These are phyloP conservation scores for Biscogniauxia mediterranea DNA, from an alignment of 2,329 filamentous ascomycete genomes.

Conservation along the genomic window DNA sequence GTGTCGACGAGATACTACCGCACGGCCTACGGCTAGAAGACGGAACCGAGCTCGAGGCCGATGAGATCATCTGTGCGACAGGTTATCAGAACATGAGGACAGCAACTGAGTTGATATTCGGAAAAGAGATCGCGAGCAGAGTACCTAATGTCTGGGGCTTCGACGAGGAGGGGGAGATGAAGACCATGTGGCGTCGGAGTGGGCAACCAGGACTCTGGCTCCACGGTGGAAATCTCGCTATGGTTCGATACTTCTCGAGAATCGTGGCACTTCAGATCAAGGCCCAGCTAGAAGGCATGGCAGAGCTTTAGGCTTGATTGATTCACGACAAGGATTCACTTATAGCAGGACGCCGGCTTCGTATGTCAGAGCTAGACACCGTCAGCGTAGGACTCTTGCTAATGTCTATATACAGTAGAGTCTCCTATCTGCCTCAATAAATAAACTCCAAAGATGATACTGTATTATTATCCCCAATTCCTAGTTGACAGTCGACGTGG, in stretches of 20 bases:
- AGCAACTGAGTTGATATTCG: conserved; percentile 59
- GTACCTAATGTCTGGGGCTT: conserved; percentile 62
- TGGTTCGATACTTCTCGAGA: conserved; percentile 61
- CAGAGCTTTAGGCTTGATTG: background rate
- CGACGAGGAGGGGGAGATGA: conserved; percentile 54
- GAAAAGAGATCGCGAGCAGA: conserved; percentile 57
- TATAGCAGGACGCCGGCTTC: background rate
- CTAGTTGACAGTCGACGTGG: background rate
- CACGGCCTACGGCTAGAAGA: conserved; percentile 45
- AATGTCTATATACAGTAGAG: background rate
- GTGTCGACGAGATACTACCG: conserved; percentile 44
- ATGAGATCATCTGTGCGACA: conserved; percentile 57
- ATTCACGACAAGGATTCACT: background rate
- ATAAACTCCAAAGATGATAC: background rate
- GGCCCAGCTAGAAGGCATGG: conserved; percentile 35
- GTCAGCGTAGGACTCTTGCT: background rate
- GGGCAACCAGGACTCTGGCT: conserved; percentile 66
- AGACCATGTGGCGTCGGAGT: conserved; percentile 56
- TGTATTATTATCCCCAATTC: background rate
- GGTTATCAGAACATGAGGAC: conserved; percentile 66
- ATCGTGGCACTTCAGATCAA: conserved; percentile 53
- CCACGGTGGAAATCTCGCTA: conserved; percentile 62
- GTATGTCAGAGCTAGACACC: background rate
- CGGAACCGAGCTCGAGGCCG: conserved; percentile 49
- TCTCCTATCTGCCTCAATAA: background rate